Conservation (phyloP, 306 rosid genomes). For the Herpetospermum pedunculosum region DNA sequence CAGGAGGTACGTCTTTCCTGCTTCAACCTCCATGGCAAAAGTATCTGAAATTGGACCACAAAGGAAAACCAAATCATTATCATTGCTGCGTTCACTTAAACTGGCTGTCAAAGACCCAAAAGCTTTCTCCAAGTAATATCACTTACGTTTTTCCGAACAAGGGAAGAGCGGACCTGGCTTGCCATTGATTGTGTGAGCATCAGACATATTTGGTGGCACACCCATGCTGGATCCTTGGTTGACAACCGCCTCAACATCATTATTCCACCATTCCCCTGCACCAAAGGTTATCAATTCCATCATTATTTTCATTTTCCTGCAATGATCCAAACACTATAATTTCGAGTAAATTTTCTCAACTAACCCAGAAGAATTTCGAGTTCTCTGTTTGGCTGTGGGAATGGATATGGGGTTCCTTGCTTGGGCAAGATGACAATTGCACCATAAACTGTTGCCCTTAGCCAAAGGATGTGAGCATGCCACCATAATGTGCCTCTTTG, state of each 20-base stretch:
- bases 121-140: conserved; percentile 1
- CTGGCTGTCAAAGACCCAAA: not conserved
- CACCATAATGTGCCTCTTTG: conserved; percentile 84
- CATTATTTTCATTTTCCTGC: not conserved
- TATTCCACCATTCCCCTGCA: conserved; percentile 81
- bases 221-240: conserved; percentile 61
- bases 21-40: conserved; percentile 60
- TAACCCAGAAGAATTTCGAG: conserved; percentile 45
- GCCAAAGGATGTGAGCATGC: conserved; percentile 89
- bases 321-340: not conserved
- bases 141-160: conserved; percentile 74
- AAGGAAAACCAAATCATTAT: not conserved
- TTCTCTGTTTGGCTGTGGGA: conserved; percentile 55
- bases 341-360: not conserved
- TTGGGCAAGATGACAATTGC: conserved; percentile 79
- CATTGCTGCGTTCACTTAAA: not conserved
- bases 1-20: conserved; percentile 58
- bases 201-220: conserved; percentile 73
- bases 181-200: conserved; percentile 88
- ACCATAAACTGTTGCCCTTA: conserved; percentile 77
- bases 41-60: conserved; percentile 38
- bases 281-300: not conserved
- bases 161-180: conserved; percentile 92
- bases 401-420: conserved; percentile 52
- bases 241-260: conserved; percentile 58